A percentile compares a stretch with the other conserved stretches of the same genome.
Evolutionary conservation across 768 basidiomycete genomes (phyloP).

Genomic region (Tricholoma bakamatsutake): DNA sequence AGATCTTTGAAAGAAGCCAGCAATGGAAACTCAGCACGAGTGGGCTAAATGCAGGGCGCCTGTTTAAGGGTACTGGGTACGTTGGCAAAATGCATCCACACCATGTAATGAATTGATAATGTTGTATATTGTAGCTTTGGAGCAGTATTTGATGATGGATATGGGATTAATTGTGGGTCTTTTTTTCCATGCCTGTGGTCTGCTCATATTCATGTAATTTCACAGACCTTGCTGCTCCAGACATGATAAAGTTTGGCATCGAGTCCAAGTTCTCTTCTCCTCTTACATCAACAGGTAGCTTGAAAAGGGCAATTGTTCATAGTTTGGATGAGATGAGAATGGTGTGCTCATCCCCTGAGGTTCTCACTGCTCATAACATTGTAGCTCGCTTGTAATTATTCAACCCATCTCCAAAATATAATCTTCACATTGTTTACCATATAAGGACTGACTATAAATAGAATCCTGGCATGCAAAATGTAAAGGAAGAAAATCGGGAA

Average conservation of each 20-base stretch:
- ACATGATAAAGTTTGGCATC: conserved; percentile 85
- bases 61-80: conserved; percentile 85
- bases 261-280: conserved; percentile 78
- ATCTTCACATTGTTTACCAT: background rate
- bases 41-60: conserved; percentile 77
- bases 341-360: conserved; percentile 35
- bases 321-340: conserved; percentile 67
- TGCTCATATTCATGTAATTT: background rate
- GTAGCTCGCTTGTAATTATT: conserved; percentile 26
- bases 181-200: background rate
- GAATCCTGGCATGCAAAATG: conserved; percentile 2
- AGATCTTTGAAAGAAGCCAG: conserved; percentile 65
- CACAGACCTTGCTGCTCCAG: conserved; percentile 73
- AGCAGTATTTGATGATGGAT: conserved; percentile 74
- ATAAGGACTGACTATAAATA: background rate
- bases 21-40: conserved; percentile 90
- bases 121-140: conserved; percentile 57
- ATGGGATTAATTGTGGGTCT: conserved; percentile 86
- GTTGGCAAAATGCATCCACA: conserved; percentile 13
- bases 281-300: conserved; percentile 62
- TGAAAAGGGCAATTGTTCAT: conserved; percentile 55
- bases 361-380: conserved; percentile 13
- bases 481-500: conserved; percentile 5
- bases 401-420: background rate
- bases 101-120: background rate